These are phyloP conservation scores for Fusarium solani-melongenae DNA, from an alignment of 2,329 filamentous ascomycete genomes.

Conservation along the genomic window DNA sequence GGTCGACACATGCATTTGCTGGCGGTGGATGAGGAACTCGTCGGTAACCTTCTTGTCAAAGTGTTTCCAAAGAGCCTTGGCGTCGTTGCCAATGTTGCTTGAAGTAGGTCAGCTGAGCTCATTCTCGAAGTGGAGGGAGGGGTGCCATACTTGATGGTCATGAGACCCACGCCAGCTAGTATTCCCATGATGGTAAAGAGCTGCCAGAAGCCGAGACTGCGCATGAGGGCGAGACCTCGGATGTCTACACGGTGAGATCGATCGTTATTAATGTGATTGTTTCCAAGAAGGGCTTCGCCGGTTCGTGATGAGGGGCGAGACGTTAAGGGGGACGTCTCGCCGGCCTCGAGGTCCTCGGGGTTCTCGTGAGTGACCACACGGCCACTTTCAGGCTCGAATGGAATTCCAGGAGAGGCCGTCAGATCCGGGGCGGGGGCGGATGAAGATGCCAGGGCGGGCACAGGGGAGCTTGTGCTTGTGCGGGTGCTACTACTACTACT, in stretches of 20 bases:
- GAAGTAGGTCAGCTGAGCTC: constrained; percentile 13
- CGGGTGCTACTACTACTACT: constrained; percentile 47
- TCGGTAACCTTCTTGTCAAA: constrained; percentile 79
- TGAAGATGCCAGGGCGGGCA: constrained; percentile 32
- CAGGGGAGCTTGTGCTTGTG: constrained; percentile 39
- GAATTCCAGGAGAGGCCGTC: constrained; percentile 37
- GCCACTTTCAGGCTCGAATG: constrained; percentile 44
- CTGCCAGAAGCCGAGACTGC: constrained; percentile 87
- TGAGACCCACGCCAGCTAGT: constrained; percentile 92
- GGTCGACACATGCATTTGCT: constrained; percentile 93
- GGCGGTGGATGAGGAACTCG: constrained; percentile 81
- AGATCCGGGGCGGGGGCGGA: constrained; percentile 30
- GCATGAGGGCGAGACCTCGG: constrained; percentile 81
- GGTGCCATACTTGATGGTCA: constrained; percentile 92
- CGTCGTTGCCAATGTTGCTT: constrained; percentile 94
- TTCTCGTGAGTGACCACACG: constrained; percentile 39
- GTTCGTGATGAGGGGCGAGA: constrained; percentile 68
- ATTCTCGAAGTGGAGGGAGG: neutral
- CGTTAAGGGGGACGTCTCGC: constrained; percentile 86
- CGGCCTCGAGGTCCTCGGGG: constrained; percentile 57
- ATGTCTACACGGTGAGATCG: constrained; percentile 89
- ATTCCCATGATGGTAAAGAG: constrained; percentile 88
- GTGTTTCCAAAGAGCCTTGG: constrained; percentile 87
- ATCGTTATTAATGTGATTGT: constrained; percentile 75
- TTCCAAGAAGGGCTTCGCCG: constrained; percentile 64